These are phyloP conservation scores for Diversispora eburnea DNA, from an alignment of 192 early-diverging fungal genomes.

Conservation along the genomic window DNA sequence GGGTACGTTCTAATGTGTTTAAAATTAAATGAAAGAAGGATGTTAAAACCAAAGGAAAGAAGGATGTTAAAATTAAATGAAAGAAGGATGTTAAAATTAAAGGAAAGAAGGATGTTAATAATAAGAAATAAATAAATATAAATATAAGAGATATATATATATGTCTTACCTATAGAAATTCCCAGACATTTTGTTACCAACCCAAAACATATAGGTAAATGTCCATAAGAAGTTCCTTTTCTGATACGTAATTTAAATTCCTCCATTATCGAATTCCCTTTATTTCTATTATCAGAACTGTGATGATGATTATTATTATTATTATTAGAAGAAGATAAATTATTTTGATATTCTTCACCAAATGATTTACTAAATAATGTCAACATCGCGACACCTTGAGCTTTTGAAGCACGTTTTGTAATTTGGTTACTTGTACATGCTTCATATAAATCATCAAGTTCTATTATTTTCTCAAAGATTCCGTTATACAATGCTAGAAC, in stretches of 20 bases:
- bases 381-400: slow-evolving; percentile 68
- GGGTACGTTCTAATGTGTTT: slow-evolving; percentile 52
- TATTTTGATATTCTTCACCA: slow-evolving; percentile 34
- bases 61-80: too few species aligned
- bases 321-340: background rate
- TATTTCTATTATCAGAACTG: background rate
- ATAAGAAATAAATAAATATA: background rate
- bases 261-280: slow-evolving; percentile 21
- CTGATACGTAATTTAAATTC: slow-evolving; percentile 39
- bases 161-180: slow-evolving; percentile 31
- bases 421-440: slow-evolving; percentile 55
- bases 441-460: slow-evolving; percentile 43
- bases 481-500: background rate
- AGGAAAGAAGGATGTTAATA: too few species aligned
- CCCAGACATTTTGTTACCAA: slow-evolving; percentile 57
- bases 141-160: slow-evolving; percentile 1
- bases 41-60: too few species aligned
- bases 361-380: slow-evolving; percentile 64
- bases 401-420: slow-evolving; percentile 60
- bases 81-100: too few species aligned
- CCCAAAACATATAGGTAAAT: slow-evolving; percentile 80
- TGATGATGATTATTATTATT: background rate
- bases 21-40: too few species aligned
- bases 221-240: slow-evolving; percentile 51
- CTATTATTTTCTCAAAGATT: slow-evolving; percentile 35